phyloP scores from a whole-genome alignment of 257 asterid genomes.

The Leonotis leonurus region DNA sequence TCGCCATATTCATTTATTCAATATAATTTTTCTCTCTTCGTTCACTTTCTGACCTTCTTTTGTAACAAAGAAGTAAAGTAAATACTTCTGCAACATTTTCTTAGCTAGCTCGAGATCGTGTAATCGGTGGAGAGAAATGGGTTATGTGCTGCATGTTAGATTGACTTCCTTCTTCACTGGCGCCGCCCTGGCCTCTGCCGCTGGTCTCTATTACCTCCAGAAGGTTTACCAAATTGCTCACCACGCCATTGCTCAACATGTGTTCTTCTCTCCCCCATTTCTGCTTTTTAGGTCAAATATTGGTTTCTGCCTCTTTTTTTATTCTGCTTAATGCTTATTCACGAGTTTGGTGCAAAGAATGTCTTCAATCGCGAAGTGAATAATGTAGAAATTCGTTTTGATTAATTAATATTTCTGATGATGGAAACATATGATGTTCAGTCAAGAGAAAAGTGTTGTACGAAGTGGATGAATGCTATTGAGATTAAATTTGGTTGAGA shows the following conservation, averaged over 20 bases:
- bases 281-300: neutral
- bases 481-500: conserved; percentile 3
- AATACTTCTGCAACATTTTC: too few species aligned
- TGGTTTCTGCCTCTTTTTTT: neutral
- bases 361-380: too few species aligned
- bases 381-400: neutral
- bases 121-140: conserved; percentile 47
- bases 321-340: neutral
- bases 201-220: conserved; percentile 63
- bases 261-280: conserved; percentile 5
- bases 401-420: neutral
- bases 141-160: conserved; percentile 75
- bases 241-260: conserved; percentile 59
- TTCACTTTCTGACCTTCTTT: too few species aligned
- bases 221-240: conserved; percentile 73
- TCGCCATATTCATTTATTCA: too few species aligned
- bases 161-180: conserved; percentile 83
- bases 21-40: too few species aligned
- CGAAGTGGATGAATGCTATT: neutral
- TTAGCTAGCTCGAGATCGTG: too few species aligned
- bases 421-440: neutral
- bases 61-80: too few species aligned
- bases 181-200: conserved; percentile 77
- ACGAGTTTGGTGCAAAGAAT: neutral
- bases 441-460: neutral